These are phyloP conservation scores for Mycena kentingensis DNA, from an alignment of 768 basidiomycete genomes.

Conservation along the genomic window DNA sequence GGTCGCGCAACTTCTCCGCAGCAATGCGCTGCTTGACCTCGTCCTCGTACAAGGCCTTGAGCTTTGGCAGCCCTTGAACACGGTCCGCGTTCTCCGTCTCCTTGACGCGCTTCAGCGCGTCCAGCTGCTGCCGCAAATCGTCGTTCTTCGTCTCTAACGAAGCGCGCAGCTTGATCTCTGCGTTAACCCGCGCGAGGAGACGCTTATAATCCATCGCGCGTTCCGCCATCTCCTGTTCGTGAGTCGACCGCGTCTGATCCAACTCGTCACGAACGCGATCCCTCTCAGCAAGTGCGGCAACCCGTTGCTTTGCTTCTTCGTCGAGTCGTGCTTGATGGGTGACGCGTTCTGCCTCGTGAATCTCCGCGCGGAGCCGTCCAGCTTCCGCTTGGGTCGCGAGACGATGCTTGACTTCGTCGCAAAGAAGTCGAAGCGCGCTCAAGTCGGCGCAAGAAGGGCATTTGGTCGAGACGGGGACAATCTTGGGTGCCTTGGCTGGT, in stretches of 20 bases:
- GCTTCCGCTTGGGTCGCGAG: background rate
- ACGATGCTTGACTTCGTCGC: background rate
- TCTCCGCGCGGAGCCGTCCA: background rate
- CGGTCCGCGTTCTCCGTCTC: background rate
- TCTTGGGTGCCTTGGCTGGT: background rate
- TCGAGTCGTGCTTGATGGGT: background rate
- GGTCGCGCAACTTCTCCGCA: background rate
- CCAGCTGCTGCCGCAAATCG: background rate
- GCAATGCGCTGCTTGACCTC: background rate
- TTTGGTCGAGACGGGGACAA: too few relatives aligned
- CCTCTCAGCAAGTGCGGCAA: background rate
- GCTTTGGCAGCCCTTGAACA: background rate
- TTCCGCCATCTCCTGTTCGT: background rate
- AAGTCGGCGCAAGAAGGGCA: background rate
- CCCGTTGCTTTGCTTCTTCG: background rate
- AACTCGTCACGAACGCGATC: background rate
- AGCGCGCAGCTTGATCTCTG: background rate
- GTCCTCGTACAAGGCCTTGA: conserved; percentile 2
- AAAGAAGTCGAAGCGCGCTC: background rate
- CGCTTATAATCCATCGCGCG: too few relatives aligned
- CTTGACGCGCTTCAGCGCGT: background rate
- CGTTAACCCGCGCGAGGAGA: background rate
- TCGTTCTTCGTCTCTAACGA: background rate
- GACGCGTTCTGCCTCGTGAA: background rate
- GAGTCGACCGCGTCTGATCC: too few relatives aligned